Base-by-base conservation (phyloP, 805 yeast species). In the Sugiyamaella valdiviana region DNA sequence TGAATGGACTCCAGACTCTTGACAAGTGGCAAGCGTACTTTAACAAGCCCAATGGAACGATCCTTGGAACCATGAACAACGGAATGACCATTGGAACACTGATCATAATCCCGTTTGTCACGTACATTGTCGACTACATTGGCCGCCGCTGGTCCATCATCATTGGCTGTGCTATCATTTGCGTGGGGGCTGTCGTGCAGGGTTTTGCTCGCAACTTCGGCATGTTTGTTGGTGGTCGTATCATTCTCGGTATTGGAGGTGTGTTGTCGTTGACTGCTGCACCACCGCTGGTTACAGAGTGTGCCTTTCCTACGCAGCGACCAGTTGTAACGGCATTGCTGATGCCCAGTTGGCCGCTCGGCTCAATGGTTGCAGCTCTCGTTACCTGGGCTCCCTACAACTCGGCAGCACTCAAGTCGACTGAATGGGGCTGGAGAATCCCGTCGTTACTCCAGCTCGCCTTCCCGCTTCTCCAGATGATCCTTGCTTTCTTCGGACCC, bases 341-440 rank as follows among this genome's bases (percentile, higher is more conserved):
- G 82, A 82, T 66, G 87, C 87, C 84, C 23, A 74, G 80, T 32
- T 79, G 83, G 59, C 80, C 81, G 19, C 71, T 80, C 43, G 91
- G 93, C 61, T 82, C 87, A 24, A 73, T 82, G 58, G 71, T 83
- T 59, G 87, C 90, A 12, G 82, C 82, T 67, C 82, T 86, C 85
- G 68, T 81, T 50, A 85, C 80, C 62, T 83, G 77, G 61, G 90
- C 43, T 9, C 37, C 48, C 32, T n/a, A 40, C 44, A 17, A 10
- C 40, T 23, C 23, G 16, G 32, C 32, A n/a, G 32, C 32, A 10
- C 44, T 41, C 20, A 29, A 41, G 36, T 48, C 39, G 44, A 32
- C 45, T 14, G 52, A 58, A 2, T 68, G 73, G 38, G 72, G 81
- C 16, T 85, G 90, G 88, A 77, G 90, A 70, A 73, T 85, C 62